phyloP scores from a whole-genome alignment of 2,329 filamentous ascomycete genomes.

The Cadophora malorum region DNA sequence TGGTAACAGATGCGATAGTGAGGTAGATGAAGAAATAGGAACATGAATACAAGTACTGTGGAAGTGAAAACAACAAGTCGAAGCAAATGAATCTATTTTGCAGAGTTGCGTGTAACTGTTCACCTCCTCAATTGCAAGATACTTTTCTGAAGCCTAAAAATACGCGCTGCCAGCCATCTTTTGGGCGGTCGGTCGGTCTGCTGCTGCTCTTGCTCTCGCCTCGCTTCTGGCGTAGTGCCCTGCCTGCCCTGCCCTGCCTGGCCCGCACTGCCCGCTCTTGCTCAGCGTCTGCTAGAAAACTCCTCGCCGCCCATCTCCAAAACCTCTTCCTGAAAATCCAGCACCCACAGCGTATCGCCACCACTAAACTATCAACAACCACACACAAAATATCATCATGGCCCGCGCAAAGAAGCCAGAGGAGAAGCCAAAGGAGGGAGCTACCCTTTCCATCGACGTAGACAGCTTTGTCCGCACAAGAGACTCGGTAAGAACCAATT shows the following conservation, averaged over 20 bases:
- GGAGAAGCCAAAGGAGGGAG: slow-evolving; percentile 38
- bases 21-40: neutral
- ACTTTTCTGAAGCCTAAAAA: neutral
- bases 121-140: neutral
- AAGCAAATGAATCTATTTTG: neutral
- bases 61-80: neutral
- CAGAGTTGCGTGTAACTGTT: neutral
- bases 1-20: neutral
- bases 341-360: slow-evolving; percentile 1
- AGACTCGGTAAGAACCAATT: slow-evolving; percentile 67
- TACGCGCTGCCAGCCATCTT: slow-evolving; percentile 18
- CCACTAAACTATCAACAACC: slow-evolving; percentile 18
- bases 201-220: neutral
- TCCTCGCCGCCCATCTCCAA: neutral
- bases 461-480: slow-evolving; percentile 82
- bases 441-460: slow-evolving; percentile 60
- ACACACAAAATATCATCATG: slow-evolving; percentile 46
- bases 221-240: slow-evolving; percentile 4
- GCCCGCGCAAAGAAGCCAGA: slow-evolving; percentile 51
- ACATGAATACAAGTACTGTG: neutral
- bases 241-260: neutral
- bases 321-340: neutral
- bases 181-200: neutral
- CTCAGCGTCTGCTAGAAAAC: slow-evolving; percentile 9
- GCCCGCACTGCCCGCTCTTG: neutral